phyloP scores from a whole-genome alignment of 1,139 yeast genomes.

The Suhomyces anneliseae region DNA sequence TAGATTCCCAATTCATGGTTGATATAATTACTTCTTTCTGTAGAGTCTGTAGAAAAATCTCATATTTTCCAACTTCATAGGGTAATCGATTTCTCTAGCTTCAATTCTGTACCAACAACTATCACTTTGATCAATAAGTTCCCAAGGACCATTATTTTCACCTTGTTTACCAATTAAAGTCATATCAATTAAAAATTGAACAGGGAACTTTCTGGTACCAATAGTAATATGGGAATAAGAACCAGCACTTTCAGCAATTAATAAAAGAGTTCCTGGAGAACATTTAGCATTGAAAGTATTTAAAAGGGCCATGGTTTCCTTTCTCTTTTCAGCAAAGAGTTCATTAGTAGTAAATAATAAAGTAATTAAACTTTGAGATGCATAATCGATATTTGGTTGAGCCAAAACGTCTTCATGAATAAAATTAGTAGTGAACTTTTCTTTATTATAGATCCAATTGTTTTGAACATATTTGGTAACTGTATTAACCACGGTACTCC shows the following conservation, averaged over 20 bases:
- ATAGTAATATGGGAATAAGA: slow-evolving; percentile 79
- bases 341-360: slow-evolving; percentile 85
- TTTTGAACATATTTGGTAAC: slow-evolving; percentile 42
- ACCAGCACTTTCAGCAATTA: slow-evolving; percentile 87
- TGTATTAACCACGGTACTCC: slow-evolving; percentile 55
- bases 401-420: slow-evolving; percentile 49
- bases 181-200: slow-evolving; percentile 76
- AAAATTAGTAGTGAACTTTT: slow-evolving; percentile 47
- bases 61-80: slow-evolving; percentile 81
- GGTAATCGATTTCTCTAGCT: slow-evolving; percentile 56
- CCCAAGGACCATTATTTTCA: slow-evolving; percentile 60
- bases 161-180: slow-evolving; percentile 60
- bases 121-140: slow-evolving; percentile 61
- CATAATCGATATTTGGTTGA: slow-evolving; percentile 13
- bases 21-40: slow-evolving; percentile 38
- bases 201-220: slow-evolving; percentile 77
- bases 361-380: slow-evolving; percentile 52
- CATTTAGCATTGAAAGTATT: slow-evolving; percentile 51
- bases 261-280: slow-evolving; percentile 53
- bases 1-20: neutral
- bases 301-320: slow-evolving; percentile 60
- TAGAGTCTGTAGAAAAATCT: slow-evolving; percentile 79
- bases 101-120: slow-evolving; percentile 79
- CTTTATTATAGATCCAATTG: slow-evolving; percentile 52
- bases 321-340: slow-evolving; percentile 67